phyloP scores from a whole-genome alignment of 2,329 filamentous ascomycete genomes.

The Nemania bipapillata region DNA sequence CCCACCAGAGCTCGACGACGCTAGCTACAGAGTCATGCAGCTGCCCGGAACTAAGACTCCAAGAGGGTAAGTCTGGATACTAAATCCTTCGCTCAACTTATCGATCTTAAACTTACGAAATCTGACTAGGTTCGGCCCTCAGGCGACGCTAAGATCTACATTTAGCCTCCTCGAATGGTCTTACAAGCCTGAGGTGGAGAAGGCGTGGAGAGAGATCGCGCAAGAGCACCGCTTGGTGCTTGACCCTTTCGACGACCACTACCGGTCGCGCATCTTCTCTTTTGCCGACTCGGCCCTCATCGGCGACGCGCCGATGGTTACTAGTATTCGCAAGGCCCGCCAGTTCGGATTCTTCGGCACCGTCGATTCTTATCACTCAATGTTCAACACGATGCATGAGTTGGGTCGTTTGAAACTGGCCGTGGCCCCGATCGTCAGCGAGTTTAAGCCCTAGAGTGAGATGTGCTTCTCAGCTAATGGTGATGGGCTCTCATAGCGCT shows the following conservation, averaged over 20 bases:
- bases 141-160: not conserved
- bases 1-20: not conserved
- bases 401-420: conserved; percentile 5
- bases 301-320: conserved; percentile 6
- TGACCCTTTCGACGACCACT: conserved; percentile 8
- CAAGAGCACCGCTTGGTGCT: conserved; percentile 7
- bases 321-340: conserved; percentile 10
- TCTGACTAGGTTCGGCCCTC: not conserved
- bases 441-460: not conserved
- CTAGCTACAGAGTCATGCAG: not conserved
- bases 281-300: conserved; percentile 10
- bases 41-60: not conserved
- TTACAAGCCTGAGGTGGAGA: not conserved
- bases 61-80: not conserved
- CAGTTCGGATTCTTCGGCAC: conserved; percentile 6
- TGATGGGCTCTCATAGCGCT: too few relatives aligned
- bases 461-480: not conserved
- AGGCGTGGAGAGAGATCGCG: conserved; percentile 1
- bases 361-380: conserved; percentile 12
- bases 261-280: conserved; percentile 14
- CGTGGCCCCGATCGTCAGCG: not conserved
- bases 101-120: not conserved
- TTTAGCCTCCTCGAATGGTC: conserved; percentile 8
- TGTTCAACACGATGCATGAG: conserved; percentile 6
- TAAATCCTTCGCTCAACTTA: not conserved